These are phyloP conservation scores for Microbotryomycetes sp. DNA, from an alignment of 1,284 basidiomycete genomes.

Conservation along the genomic window DNA sequence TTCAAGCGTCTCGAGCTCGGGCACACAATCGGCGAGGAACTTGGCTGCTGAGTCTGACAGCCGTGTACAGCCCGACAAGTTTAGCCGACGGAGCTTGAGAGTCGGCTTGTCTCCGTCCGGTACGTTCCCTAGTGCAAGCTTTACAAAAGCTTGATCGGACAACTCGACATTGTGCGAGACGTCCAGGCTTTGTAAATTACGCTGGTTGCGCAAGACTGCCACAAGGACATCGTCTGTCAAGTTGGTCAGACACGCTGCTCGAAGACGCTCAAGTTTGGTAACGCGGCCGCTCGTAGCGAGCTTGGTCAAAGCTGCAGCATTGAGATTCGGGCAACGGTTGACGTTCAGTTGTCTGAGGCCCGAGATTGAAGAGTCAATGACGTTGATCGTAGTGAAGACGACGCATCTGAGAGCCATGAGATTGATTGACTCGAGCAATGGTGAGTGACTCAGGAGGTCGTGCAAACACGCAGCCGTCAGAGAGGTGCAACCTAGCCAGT, in stretches of 20 bases:
- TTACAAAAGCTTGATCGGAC: constrained; percentile 7
- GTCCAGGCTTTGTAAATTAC: constrained; percentile 20
- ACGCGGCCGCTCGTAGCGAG: constrained; percentile 45
- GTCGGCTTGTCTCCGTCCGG: neutral
- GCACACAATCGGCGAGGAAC: constrained; percentile 63
- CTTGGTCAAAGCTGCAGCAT: constrained; percentile 52
- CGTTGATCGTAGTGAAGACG: constrained; percentile 61
- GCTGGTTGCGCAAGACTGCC: constrained; percentile 50
- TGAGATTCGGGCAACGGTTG: constrained; percentile 62
- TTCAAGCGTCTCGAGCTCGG: constrained; percentile 71
- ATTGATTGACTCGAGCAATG: constrained; percentile 53
- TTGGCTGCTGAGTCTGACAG: constrained; percentile 67
- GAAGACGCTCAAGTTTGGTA: constrained; percentile 53
- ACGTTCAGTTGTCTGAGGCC: constrained; percentile 60
- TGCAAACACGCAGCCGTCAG: constrained; percentile 61
- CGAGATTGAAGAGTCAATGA: constrained; percentile 54
- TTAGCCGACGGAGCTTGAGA: constrained; percentile 58
- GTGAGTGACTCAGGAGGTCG: constrained; percentile 61
- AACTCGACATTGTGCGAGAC: constrained; percentile 4
- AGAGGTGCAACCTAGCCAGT: constrained; percentile 55
- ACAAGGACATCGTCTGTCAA: constrained; percentile 67
- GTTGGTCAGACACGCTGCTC: constrained; percentile 58
- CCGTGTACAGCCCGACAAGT: constrained; percentile 62
- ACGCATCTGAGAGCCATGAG: constrained; percentile 63
- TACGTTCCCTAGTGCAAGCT: neutral